Evolutionary conservation across 805 yeast genomes (phyloP).

Genomic region (Grigorovia jiainica): DNA sequence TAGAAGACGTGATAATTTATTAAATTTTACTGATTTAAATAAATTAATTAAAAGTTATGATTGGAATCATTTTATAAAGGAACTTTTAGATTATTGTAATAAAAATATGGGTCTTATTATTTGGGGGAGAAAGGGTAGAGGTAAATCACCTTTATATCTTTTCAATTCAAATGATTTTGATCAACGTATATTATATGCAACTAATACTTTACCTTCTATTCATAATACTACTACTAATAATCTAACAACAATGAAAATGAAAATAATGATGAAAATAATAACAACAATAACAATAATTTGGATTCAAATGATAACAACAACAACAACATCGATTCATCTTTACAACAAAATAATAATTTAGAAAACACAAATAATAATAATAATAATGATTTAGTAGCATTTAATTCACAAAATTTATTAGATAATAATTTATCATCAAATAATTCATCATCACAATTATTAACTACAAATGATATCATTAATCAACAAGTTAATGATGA

Average conservation of each 20-base stretch:
- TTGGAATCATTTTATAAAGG: conserved; percentile 78
- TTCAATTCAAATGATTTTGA: conserved; percentile 19
- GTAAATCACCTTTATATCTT: conserved; percentile 19
- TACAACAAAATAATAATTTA: background rate
- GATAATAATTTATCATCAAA: background rate
- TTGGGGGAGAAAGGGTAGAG: conserved; percentile 51
- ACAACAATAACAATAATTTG: background rate
- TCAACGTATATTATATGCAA: conserved; percentile 15
- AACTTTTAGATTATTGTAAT: conserved; percentile 65
- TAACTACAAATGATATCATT: background rate
- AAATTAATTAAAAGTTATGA: conserved; percentile 64
- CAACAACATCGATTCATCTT: background rate
- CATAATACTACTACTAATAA: background rate
- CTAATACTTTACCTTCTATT: conserved; percentile 10
- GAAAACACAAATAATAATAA: background rate
- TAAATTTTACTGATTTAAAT: conserved; percentile 37
- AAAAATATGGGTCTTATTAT: conserved; percentile 63
- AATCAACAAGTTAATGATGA: background rate
- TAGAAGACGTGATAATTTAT: conserved; percentile 55
- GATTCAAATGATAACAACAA: no score
- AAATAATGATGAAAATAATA: background rate
- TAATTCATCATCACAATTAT: background rate
- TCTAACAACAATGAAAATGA: background rate
- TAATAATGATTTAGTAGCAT: background rate
- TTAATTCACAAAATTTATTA: background rate